These are phyloP conservation scores for Apiotrichum gamsii DNA, from an alignment of 1,284 basidiomycete species.

Conservation along the genomic window DNA sequence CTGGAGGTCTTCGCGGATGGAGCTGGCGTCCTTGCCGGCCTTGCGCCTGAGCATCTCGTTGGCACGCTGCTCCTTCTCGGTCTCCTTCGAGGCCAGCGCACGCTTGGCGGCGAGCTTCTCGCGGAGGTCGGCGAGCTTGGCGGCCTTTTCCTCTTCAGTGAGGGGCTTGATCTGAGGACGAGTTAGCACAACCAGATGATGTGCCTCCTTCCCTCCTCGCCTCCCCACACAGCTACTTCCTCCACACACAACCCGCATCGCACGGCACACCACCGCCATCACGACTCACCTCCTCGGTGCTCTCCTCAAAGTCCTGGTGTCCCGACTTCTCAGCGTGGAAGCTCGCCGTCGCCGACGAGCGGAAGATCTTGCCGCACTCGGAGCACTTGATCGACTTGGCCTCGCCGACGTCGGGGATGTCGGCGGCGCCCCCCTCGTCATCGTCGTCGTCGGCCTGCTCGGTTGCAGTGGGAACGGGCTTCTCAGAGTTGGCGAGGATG, in stretches of 20 bases:
- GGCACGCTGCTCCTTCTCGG: slow-evolving; percentile 63
- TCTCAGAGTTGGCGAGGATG: slow-evolving; percentile 67
- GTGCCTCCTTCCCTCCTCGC: not conserved
- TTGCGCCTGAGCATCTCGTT: slow-evolving; percentile 78
- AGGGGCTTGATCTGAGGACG: slow-evolving; percentile 55
- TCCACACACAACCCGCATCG: not conserved
- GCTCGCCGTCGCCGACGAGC: slow-evolving; percentile 78
- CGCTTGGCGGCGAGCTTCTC: slow-evolving; percentile 68
- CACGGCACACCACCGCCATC: no score
- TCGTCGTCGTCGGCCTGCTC: slow-evolving; percentile 69
- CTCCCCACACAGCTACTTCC: not conserved
- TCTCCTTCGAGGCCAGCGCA: slow-evolving; percentile 60
- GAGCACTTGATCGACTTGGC: slow-evolving; percentile 40
- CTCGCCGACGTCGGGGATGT: slow-evolving; percentile 9
- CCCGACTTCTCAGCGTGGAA: slow-evolving; percentile 95
- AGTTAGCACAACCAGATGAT: not conserved
- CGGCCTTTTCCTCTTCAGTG: slow-evolving; percentile 88
- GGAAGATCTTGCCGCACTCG: slow-evolving; percentile 78
- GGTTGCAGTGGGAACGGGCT: slow-evolving; percentile 57
- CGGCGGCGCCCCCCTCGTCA: slow-evolving; percentile 51
- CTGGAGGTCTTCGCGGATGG: slow-evolving; percentile 69
- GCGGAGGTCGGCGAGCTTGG: slow-evolving; percentile 71
- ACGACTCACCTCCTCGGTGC: slow-evolving; percentile 72
- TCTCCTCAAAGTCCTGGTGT: slow-evolving; percentile 91
- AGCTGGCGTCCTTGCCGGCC: slow-evolving; percentile 70